Percentiles rank a stretch among this genome's conserved stretches.
These are phyloP conservation scores for Porcisia hertigi DNA, from an alignment of 208 protist genomes.

Conservation along the genomic window DNA sequence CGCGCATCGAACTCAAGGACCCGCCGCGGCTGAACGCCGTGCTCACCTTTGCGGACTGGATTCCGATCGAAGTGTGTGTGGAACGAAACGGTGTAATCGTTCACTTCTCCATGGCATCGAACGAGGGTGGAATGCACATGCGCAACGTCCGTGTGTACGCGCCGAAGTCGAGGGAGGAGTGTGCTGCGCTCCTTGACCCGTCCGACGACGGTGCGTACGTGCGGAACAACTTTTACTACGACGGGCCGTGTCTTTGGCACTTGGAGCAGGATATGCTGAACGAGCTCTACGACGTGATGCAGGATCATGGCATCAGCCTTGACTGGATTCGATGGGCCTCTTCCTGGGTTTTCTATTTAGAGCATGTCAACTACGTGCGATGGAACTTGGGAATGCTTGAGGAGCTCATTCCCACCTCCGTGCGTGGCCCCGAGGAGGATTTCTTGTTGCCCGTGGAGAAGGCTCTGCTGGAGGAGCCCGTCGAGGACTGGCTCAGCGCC, in stretches of 20 bases:
- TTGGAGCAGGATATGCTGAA: slow-evolving; percentile 82
- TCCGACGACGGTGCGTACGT: slow-evolving; percentile 55
- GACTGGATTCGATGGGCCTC: slow-evolving; percentile 77
- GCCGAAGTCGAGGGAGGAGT: slow-evolving; percentile 16
- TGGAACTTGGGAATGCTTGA: slow-evolving; percentile 71
- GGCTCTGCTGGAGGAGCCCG: slow-evolving; percentile 49
- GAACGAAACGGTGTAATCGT: slow-evolving; percentile 73
- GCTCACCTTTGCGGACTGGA: slow-evolving; percentile 81
- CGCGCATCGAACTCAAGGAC: slow-evolving; percentile 57
- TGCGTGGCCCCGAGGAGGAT: slow-evolving; percentile 65
- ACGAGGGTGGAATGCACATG: slow-evolving; percentile 86
- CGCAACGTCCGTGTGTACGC: slow-evolving; percentile 85
- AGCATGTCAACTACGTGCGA: slow-evolving; percentile 66
- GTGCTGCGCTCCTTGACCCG: slow-evolving; percentile 25
- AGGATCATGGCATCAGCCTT: slow-evolving; percentile 76
- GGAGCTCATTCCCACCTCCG: slow-evolving; percentile 55
- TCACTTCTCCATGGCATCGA: slow-evolving; percentile 76
- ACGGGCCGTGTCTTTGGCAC: slow-evolving; percentile 84
- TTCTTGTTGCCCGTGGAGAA: slow-evolving; percentile 59
- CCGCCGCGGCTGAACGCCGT: slow-evolving; percentile 59
- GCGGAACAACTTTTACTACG: slow-evolving; percentile 75
- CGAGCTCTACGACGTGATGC: slow-evolving; percentile 87
- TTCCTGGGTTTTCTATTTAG: slow-evolving; percentile 79
- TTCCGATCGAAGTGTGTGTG: slow-evolving; percentile 71
- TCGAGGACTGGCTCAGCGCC: slow-evolving; percentile 57